phyloP scores from a whole-genome alignment of 2,329 filamentous ascomycete species.

The Stachybotrys elegans region DNA sequence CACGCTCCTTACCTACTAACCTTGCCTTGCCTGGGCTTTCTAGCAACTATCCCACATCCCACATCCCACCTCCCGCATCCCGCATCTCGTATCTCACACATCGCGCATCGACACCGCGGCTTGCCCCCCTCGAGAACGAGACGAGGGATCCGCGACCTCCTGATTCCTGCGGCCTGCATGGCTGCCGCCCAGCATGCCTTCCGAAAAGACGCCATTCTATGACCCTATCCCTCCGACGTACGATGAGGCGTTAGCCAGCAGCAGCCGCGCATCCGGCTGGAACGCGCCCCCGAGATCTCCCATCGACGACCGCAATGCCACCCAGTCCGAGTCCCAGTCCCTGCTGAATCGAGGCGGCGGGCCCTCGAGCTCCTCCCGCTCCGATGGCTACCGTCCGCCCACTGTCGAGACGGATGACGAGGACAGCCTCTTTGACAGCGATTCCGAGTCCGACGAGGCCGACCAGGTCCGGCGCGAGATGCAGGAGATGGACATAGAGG shows the following conservation, averaged over 20 bases:
- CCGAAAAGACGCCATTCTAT: constrained; percentile 36
- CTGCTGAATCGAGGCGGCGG: constrained; percentile 54
- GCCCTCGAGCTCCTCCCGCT: constrained; percentile 36
- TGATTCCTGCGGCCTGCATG: constrained; percentile 11
- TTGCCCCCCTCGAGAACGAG: background rate
- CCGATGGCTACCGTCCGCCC: constrained; percentile 66
- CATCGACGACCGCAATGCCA: constrained; percentile 54
- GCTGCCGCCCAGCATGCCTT: constrained; percentile 23
- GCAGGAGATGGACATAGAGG: constrained; percentile 83
- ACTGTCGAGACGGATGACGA: constrained; percentile 77
- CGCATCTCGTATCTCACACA: too few relatives aligned
- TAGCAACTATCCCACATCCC: background rate
- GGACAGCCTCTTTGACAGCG: constrained; percentile 47
- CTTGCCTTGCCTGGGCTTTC: background rate
- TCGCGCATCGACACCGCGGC: too few relatives aligned
- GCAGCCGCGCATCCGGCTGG: constrained; percentile 30
- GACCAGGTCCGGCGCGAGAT: constrained; percentile 73
- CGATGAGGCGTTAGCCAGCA: constrained; percentile 34
- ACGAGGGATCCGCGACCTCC: background rate
- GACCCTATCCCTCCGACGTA: constrained; percentile 38
- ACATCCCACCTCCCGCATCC: background rate
- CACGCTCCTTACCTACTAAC: background rate
- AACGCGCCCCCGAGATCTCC: constrained; percentile 22
- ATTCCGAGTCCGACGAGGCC: constrained; percentile 47
- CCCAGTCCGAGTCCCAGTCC: constrained; percentile 72